Evolutionary conservation across 441 rosid species (phyloP).

Genomic region (Adansonia gregorii): DNA sequence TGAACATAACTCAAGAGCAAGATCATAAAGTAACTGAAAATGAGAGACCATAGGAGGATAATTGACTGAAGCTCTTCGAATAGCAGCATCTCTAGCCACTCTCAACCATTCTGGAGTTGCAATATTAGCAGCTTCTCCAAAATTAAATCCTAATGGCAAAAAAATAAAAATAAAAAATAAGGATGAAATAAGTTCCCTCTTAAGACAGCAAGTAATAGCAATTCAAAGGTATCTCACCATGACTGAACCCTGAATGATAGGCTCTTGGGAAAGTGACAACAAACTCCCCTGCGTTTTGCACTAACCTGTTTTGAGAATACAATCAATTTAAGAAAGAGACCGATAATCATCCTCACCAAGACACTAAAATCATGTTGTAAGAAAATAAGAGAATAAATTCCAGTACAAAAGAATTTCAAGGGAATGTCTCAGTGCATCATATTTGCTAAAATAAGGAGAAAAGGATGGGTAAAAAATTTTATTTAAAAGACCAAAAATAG

Average conservation of each 20-base stretch:
- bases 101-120: conserved; percentile 94
- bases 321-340: conserved; percentile 26
- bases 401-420: not conserved
- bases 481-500: not conserved
- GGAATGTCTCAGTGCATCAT: not conserved
- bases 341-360: conserved; percentile 17
- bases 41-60: conserved; percentile 99
- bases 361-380: not conserved
- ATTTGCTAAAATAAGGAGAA: not conserved
- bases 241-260: conserved; percentile 98
- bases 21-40: conserved; percentile 97
- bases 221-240: conserved; percentile 57
- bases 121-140: conserved; percentile 88
- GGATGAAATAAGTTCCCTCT: conserved; percentile 27
- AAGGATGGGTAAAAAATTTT: not conserved
- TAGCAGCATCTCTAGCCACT: conserved; percentile 91
- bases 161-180: not conserved
- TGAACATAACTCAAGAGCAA: conserved; percentile 73
- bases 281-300: conserved; percentile 98
- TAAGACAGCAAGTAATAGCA: conserved; percentile 20
- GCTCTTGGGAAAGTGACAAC: conserved; percentile 99
- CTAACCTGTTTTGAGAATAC: conserved; percentile 69
- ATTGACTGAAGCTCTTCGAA: conserved; percentile 94
- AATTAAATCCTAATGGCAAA: conserved; percentile 65
- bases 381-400: not conserved